A percentile compares a stretch with the other conserved stretches of the same genome.
phyloP scores from a whole-genome alignment of 345 rosid species.

The Corymbia maculata region DNA sequence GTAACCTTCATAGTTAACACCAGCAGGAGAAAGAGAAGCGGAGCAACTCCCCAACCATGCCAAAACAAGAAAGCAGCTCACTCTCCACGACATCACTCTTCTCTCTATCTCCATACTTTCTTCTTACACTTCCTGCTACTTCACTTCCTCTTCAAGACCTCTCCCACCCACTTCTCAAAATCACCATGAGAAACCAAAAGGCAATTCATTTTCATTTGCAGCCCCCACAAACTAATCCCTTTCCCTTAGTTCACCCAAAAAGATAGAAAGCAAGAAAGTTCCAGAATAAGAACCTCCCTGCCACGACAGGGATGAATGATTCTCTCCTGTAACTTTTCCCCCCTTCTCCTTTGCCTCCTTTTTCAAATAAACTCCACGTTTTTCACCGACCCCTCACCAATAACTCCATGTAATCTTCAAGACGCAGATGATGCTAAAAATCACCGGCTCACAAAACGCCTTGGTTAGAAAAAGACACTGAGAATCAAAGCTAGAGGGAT shows the following conservation, averaged over 20 bases:
- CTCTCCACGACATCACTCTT: slow-evolving; percentile 33
- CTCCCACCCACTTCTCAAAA: slow-evolving; percentile 10
- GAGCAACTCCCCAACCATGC: slow-evolving; percentile 45
- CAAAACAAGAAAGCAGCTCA: slow-evolving; percentile 46
- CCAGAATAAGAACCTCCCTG: background rate
- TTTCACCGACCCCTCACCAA: background rate
- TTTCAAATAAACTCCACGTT: background rate
- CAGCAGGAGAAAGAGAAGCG: slow-evolving; percentile 94
- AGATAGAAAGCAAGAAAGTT: background rate
- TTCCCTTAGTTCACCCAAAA: background rate
- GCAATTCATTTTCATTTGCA: background rate
- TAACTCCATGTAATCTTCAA: background rate
- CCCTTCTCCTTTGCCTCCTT: background rate
- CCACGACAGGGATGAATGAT: background rate
- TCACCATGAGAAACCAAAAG: background rate
- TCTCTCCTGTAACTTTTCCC: background rate
- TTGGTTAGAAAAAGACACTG: slow-evolving; percentile 13
- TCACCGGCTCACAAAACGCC: slow-evolving; percentile 7
- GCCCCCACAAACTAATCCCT: background rate
- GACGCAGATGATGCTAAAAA: slow-evolving; percentile 27
- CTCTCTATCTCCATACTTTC: slow-evolving; percentile 13
- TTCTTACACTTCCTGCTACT: slow-evolving; percentile 10
- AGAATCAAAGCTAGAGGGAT: slow-evolving; percentile 1
- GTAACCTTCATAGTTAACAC: slow-evolving; percentile 94
- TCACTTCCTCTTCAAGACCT: background rate